Conservation (phyloP, 2,329 filamentous ascomycete species). For the Trichoderma hamatum region DNA sequence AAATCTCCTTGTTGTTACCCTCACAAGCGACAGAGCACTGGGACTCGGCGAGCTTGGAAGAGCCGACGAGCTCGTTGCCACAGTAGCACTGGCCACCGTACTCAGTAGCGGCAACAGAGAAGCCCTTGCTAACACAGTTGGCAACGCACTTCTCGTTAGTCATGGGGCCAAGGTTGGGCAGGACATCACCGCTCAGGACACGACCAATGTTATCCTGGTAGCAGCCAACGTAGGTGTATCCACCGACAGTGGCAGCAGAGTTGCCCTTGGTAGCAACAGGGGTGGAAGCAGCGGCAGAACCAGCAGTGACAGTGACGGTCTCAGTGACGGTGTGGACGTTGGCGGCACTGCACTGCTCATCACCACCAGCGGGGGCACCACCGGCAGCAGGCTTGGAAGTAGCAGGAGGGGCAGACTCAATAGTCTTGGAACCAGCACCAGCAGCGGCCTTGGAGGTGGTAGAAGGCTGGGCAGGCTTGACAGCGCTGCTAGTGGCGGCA, state of each 20-base stretch:
- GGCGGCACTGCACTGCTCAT: slow-evolving; percentile 32
- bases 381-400: background rate
- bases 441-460: background rate
- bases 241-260: slow-evolving; percentile 31
- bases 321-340: slow-evolving; percentile 47
- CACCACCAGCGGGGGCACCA: background rate
- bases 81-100: slow-evolving; percentile 59
- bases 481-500: background rate
- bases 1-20: slow-evolving; percentile 51
- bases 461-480: background rate
- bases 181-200: slow-evolving; percentile 44
- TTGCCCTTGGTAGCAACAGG: slow-evolving; percentile 23
- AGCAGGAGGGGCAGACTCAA: slow-evolving; percentile 2
- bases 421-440: slow-evolving; percentile 6
- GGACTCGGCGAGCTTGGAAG: slow-evolving; percentile 47
- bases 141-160: slow-evolving; percentile 51
- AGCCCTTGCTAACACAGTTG: slow-evolving; percentile 50
- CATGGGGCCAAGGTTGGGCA: slow-evolving; percentile 48
- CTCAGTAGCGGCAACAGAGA: slow-evolving; percentile 53
- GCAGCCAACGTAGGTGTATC: slow-evolving; percentile 49
- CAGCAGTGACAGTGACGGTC: slow-evolving; percentile 50
- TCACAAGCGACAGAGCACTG: slow-evolving; percentile 51
- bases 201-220: slow-evolving; percentile 45
- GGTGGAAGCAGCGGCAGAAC: slow-evolving; percentile 28
- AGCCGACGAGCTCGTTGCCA: slow-evolving; percentile 41